phyloP scores from a whole-genome alignment of 176 grass and related monocot species.

The bread wheat (Triticum aestivum) region IWGSC_CS_RefSeq_v2.1 NC_057794.1:60863673-60864172 shows the following conservation, averaged over 20 bases:
- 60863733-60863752: neutral
- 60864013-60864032: neutral
- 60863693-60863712: neutral
- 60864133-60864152: neutral
- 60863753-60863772: neutral
- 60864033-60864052: neutral
- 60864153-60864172: neutral
- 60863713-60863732: neutral
- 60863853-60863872: neutral
- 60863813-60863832: neutral
- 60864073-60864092: neutral
- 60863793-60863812: neutral
- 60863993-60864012: constrained; percentile 1
- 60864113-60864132: neutral
- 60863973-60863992: neutral
- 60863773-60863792: neutral
- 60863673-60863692: neutral
- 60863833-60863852: neutral
- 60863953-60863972: constrained; percentile 20
- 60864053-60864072: constrained; percentile 7
- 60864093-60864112: accelerated
- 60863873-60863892: neutral
- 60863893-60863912: neutral
- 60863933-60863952: neutral
- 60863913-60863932: neutral